Evolutionary conservation across 257 asterid species (phyloP).

Genomic region (Mitragyna speciosa): DNA sequence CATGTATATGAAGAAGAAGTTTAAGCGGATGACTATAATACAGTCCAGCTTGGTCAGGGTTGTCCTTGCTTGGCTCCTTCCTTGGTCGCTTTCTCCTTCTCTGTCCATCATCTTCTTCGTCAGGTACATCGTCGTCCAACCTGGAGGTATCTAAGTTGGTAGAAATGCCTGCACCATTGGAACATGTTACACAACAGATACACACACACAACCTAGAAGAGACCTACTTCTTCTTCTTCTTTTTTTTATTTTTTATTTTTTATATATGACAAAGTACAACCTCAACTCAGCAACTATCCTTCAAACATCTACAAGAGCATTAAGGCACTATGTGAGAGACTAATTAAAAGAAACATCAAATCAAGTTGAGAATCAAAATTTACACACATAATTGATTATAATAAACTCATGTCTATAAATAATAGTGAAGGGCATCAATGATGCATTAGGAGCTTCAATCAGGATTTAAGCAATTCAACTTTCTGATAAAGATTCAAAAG

Average conservation of each 20-base stretch:
- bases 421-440: neutral
- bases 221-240: too few relatives aligned
- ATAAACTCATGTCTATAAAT: neutral
- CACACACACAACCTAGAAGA: constrained; percentile 1
- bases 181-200: constrained; percentile 14
- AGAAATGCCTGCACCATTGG: constrained; percentile 39
- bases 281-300: neutral
- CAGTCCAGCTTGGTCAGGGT: constrained; percentile 76
- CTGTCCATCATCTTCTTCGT: constrained; percentile 93
- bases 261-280: neutral
- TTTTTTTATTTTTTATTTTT: too few relatives aligned
- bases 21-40: constrained; percentile 92
- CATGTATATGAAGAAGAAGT: constrained; percentile 65
- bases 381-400: neutral
- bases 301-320: neutral
- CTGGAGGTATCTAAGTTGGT: constrained; percentile 64
- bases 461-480: neutral
- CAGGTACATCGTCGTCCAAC: constrained; percentile 77
- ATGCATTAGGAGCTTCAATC: neutral
- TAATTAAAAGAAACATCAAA: neutral
- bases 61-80: constrained; percentile 81
- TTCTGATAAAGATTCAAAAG: neutral
- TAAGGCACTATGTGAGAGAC: neutral
- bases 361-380: neutral
- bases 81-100: constrained; percentile 91